Percentiles rank a stretch among this genome's conserved stretches.
These are phyloP conservation scores for Anastatica hierochuntica DNA, from an alignment of 345 rosid genomes.

Conservation along the genomic window DNA sequence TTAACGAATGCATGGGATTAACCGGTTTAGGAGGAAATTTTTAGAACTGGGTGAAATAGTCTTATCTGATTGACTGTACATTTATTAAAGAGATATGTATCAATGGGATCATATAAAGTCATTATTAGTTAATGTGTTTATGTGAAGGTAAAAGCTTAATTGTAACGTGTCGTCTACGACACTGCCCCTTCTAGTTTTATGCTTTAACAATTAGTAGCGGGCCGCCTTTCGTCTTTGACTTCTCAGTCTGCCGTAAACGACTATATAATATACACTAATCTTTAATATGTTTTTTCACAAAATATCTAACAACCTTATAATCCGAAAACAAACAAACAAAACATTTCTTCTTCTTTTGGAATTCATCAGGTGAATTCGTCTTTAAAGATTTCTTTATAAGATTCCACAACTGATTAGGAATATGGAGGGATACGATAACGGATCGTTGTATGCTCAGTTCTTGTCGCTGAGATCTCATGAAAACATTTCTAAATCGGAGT, in stretches of 20 bases:
- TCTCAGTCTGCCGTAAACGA: constrained; percentile 15
- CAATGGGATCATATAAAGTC: no score
- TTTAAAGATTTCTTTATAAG: neutral
- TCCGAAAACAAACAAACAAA: neutral
- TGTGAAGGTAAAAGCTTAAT: no score
- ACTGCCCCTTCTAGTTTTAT: neutral
- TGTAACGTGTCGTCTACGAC: constrained; percentile 31
- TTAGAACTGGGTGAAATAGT: no score
- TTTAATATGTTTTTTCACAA: neutral
- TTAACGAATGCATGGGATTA: no score
- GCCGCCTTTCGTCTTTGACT: constrained; percentile 29
- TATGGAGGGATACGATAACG: constrained; percentile 18
- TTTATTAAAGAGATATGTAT: no score
- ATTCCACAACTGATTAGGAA: no score
- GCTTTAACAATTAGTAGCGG: constrained; percentile 11
- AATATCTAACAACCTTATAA: neutral
- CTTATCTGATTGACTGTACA: no score
- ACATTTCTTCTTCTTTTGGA: neutral
- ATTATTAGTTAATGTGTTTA: no score
- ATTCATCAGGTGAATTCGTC: neutral
- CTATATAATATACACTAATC: constrained; percentile 13
- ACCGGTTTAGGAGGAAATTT: no score
- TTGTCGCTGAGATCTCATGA: constrained; percentile 17
- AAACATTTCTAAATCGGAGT: constrained; percentile 3
- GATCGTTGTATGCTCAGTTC: constrained; percentile 18